A percentile compares a stretch with the other conserved stretches of the same genome.
These are phyloP conservation scores for Candida freyschussii DNA, from an alignment of 1,139 yeast genomes.

Conservation along the genomic window DNA sequence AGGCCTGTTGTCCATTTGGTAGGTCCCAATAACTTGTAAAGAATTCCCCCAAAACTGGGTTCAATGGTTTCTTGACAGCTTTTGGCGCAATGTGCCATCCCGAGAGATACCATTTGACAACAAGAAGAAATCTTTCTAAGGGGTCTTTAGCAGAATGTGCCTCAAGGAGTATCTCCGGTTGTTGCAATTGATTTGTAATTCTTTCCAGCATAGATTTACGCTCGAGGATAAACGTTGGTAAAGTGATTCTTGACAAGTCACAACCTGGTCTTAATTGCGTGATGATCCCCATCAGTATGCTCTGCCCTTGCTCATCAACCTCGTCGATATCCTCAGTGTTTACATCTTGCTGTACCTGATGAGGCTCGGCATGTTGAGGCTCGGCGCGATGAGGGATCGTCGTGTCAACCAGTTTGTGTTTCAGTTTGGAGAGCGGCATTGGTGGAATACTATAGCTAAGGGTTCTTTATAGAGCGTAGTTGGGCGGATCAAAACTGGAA, in stretches of 20 bases:
- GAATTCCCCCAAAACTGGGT: conserved; percentile 89
- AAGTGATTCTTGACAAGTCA: conserved; percentile 82
- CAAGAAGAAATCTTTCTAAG: conserved; percentile 60
- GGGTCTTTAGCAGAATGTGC: conserved; percentile 62
- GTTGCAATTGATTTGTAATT: conserved; percentile 83
- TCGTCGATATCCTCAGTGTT: conserved; percentile 77
- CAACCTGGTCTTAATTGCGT: conserved; percentile 90
- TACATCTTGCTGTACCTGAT: conserved; percentile 4
- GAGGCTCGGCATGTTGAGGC: not conserved
- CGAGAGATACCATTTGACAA: conserved; percentile 84
- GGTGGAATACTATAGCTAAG: not conserved
- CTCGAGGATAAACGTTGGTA: conserved; percentile 92
- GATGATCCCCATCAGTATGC: conserved; percentile 78
- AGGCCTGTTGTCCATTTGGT: conserved; percentile 66
- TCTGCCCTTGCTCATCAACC: conserved; percentile 84
- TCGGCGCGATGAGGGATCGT: not conserved
- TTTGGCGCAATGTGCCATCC: conserved; percentile 99
- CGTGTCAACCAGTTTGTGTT: conserved; percentile 10
- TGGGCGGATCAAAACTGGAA: no score
- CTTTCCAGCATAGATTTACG: conserved; percentile 95
- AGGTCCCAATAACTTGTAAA: conserved; percentile 91
- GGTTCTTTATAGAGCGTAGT: no score
- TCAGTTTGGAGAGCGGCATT: conserved; percentile 21
- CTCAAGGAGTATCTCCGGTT: conserved; percentile 66
- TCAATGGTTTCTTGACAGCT: conserved; percentile 94